A percentile compares a stretch with the other conserved stretches of the same genome.
phyloP scores from a whole-genome alignment of 139 green algal genomes.

The Chlamydomonas eustigma region DNA sequence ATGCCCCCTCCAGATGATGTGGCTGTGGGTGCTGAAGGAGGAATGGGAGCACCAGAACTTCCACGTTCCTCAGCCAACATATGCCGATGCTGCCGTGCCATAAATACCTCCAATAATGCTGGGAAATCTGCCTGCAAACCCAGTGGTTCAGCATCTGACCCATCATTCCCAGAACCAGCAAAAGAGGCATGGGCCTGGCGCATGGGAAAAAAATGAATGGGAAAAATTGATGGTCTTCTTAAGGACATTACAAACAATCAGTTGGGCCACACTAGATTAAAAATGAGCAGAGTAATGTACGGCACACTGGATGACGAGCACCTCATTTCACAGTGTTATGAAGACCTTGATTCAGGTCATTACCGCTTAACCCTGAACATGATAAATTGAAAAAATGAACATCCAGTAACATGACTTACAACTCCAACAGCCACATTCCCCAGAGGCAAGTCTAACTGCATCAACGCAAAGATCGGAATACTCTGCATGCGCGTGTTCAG shows the following conservation, averaged over 20 bases:
- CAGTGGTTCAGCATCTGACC: neutral
- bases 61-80: slow-evolving; percentile 7
- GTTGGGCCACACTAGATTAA: too few species aligned
- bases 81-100: neutral
- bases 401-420: too few species aligned
- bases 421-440: too few species aligned
- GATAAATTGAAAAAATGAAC: too few species aligned
- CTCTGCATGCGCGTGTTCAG: slow-evolving; percentile 64
- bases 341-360: too few species aligned
- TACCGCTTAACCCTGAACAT: too few species aligned
- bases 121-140: neutral
- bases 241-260: too few species aligned
- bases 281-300: too few species aligned
- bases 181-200: neutral
- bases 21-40: too few species aligned
- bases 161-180: neutral
- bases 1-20: too few species aligned
- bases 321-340: too few species aligned
- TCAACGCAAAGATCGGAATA: slow-evolving; percentile 46
- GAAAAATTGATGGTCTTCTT: slow-evolving; percentile 1
- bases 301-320: too few species aligned
- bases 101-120: neutral
- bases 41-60: neutral
- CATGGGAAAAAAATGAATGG: neutral
- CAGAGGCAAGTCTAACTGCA: slow-evolving; percentile 24